phyloP scores from a whole-genome alignment of 306 rosid genomes.

The Prinsepia uniflora region DNA sequence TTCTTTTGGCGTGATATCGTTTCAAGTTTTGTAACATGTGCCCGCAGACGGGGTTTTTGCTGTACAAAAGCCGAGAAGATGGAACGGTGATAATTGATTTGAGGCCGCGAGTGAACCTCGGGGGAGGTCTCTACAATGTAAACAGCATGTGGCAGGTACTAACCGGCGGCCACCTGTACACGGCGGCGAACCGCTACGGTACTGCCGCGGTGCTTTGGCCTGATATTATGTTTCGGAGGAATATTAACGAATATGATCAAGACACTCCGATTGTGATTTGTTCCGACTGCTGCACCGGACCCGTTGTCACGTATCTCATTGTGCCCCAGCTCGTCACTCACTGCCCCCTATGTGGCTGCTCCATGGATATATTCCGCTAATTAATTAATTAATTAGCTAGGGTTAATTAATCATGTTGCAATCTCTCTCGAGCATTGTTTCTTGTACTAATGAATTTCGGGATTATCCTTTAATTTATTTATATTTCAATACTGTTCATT shows the following conservation, averaged over 20 bases:
- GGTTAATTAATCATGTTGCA: too few relatives aligned
- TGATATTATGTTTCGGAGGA: neutral
- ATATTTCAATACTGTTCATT: too few relatives aligned
- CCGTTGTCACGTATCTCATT: neutral
- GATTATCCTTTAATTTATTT: too few relatives aligned
- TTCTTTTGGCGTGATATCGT: neutral
- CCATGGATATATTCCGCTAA: neutral
- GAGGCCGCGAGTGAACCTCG: slow-evolving; percentile 10
- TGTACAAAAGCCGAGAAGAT: neutral
- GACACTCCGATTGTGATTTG: neutral
- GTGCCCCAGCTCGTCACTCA: slow-evolving; percentile 9
- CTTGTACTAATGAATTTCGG: too few relatives aligned
- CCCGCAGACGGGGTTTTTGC: slow-evolving; percentile 1
- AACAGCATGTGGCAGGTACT: neutral
- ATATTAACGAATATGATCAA: slow-evolving; percentile 2
- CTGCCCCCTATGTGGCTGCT: slow-evolving; percentile 8
- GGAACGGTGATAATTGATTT: slow-evolving; percentile 1
- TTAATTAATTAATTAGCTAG: neutral
- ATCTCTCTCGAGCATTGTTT: too few relatives aligned
- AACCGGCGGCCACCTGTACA: neutral
- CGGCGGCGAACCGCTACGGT: neutral
- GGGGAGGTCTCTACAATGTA: neutral
- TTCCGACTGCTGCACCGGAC: slow-evolving; percentile 7
- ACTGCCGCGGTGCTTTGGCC: neutral
- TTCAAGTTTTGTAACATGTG: neutral